These are phyloP conservation scores for Aspergillus melleus DNA, from an alignment of 2,329 filamentous ascomycete genomes.

Conservation along the genomic window DNA sequence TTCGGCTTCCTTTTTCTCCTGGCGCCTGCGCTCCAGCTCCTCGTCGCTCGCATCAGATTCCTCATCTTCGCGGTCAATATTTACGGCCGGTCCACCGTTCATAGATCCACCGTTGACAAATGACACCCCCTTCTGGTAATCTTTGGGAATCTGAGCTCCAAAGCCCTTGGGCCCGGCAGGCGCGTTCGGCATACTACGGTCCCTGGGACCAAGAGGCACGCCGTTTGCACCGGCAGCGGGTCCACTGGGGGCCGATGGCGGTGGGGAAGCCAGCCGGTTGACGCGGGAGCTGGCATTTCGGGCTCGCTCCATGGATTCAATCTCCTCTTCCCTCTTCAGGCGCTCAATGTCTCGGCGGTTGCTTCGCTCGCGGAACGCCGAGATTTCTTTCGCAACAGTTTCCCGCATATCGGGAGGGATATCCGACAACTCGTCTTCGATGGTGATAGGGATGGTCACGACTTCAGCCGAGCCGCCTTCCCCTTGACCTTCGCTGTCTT, in stretches of 20 bases:
- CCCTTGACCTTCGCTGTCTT: constrained; percentile 55
- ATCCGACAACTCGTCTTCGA: constrained; percentile 91
- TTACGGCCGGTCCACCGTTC: constrained; percentile 54
- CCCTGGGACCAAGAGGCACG: constrained; percentile 72
- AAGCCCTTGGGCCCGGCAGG: constrained; percentile 70
- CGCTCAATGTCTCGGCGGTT: constrained; percentile 86
- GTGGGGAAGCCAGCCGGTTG: constrained; percentile 72
- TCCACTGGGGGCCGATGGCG: constrained; percentile 61
- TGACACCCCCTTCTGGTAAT: constrained; percentile 73
- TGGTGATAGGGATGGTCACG: constrained; percentile 81
- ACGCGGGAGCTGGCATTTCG: constrained; percentile 65
- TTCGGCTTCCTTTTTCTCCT: constrained; percentile 71
- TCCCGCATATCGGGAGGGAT: constrained; percentile 96
- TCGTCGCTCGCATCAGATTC: constrained; percentile 85
- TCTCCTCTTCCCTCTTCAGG: constrained; percentile 82
- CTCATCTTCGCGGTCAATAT: constrained; percentile 71
- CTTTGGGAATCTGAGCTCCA: constrained; percentile 63
- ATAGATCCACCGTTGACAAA: constrained; percentile 79
- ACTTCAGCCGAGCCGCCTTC: constrained; percentile 72
- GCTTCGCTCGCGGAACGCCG: constrained; percentile 89
- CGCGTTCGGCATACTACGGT: constrained; percentile 68
- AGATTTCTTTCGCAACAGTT: constrained; percentile 89
- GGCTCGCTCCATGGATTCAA: constrained; percentile 80
- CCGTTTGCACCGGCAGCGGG: constrained; percentile 67
- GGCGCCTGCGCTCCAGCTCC: constrained; percentile 73